Base-by-base conservation (phyloP, 805 yeast species). In the Cephaloascus fragrans region DNA sequence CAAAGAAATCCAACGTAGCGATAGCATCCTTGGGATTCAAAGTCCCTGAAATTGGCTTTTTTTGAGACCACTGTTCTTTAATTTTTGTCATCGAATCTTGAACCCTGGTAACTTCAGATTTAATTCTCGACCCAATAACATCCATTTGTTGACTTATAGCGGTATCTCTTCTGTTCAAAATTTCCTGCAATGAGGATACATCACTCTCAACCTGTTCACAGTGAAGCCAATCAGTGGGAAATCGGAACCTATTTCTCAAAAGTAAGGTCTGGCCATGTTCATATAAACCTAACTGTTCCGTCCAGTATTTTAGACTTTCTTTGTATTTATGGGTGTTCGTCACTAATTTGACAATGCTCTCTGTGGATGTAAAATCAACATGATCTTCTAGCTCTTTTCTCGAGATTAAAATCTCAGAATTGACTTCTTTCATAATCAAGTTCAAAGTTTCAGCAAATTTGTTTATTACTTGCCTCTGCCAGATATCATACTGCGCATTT, bases 131-230 rank as follows among this genome's bases (percentile, higher is more conserved):
- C 1, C 60, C 42, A 12, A 78, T 62, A 0, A 61, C 45, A n/a
- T 67, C 72, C 6, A 55, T 43, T 39, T 75, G 67, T 0, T 61
- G 59, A 6, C 63, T 57, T 5, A 83, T 59, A 3, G 62, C 44
- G 1, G 39, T 44, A 8, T 56, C 50, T 45, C 73, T 62, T 31
- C 51, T 47, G 3, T 45, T 44, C 34, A 71, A 38, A 9, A 73
- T 51, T 29, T 72, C 63, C 1, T 46, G 38, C 26, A 79, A 49
- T 2, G 75, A 61, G 1, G 59, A 48, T 39, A 66, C 51, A 39
- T 73, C 77, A 37, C 61, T 64, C 12, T 73, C 76, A 0, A 85
- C 41, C 46, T 85, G 94, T 32, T 83, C 93, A 36, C 61, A 62
- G 50, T 62, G 74, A 1, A 79, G 44, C 82, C 88, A 81, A 20